phyloP scores from a whole-genome alignment of 129 eudicot species.

The Smallanthus sonchifolius region DNA sequence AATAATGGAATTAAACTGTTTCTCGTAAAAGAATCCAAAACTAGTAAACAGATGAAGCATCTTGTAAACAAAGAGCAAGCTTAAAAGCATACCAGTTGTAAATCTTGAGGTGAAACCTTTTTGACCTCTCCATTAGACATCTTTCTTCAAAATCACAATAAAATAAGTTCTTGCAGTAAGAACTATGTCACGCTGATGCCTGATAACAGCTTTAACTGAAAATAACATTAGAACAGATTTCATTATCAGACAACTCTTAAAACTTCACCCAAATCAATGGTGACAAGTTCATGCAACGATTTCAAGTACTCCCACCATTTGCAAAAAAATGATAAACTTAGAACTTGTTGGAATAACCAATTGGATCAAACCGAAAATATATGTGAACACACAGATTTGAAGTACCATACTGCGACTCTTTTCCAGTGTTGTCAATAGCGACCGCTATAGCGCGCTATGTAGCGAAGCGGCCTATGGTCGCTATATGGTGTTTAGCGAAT shows the following conservation, averaged over 20 bases:
- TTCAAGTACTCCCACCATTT: neutral
- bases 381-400: too few species aligned
- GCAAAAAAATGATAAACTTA: too few species aligned
- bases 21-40: neutral
- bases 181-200: neutral
- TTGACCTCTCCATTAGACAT: slow-evolving; percentile 74
- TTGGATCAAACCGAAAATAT: too few species aligned
- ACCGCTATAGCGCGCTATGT: too few species aligned
- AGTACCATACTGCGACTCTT: too few species aligned
- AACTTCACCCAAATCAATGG: neutral
- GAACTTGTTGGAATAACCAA: too few species aligned
- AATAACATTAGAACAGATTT: neutral
- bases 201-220: slow-evolving; percentile 16
- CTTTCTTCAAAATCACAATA: slow-evolving; percentile 10
- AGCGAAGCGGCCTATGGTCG: too few species aligned
- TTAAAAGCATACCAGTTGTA: slow-evolving; percentile 69
- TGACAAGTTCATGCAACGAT: neutral
- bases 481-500: too few species aligned
- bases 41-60: neutral
- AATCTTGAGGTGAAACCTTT: slow-evolving; percentile 69
- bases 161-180: neutral
- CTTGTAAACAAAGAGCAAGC: neutral
- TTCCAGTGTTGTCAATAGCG: too few species aligned
- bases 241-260: neutral
- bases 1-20: neutral